Evolutionary conservation across 2,329 filamentous ascomycete genomes (phyloP).

Genomic region (Colletotrichum shisoi): DNA sequence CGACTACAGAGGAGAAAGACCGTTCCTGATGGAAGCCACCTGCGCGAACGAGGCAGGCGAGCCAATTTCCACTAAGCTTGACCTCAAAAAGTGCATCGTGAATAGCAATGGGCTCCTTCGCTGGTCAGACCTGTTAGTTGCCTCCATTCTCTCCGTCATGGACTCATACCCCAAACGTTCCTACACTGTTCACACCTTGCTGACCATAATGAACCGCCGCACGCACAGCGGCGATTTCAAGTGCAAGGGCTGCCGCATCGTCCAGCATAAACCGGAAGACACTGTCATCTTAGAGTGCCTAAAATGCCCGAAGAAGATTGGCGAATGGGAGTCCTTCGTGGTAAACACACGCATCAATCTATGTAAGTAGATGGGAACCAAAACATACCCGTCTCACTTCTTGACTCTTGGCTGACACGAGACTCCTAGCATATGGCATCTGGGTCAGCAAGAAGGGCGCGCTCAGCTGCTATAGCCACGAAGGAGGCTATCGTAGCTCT

Average conservation of each 20-base stretch:
- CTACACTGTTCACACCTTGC: neutral
- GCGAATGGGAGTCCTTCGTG: too few relatives aligned
- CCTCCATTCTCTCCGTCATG: neutral
- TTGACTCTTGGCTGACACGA: neutral
- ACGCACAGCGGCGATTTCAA: conserved; percentile 1
- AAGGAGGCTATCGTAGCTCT: neutral
- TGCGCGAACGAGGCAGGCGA: neutral
- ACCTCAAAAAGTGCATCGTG: conserved; percentile 17
- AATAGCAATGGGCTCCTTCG: neutral
- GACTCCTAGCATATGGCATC: neutral
- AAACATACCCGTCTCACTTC: too few relatives aligned
- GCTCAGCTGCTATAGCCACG: conserved; percentile 4
- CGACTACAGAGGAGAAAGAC: too few relatives aligned
- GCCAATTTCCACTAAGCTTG: neutral
- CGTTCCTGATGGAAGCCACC: neutral
- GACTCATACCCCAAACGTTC: neutral
- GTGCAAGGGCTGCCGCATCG: neutral
- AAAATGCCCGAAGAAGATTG: neutral
- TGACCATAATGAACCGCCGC: neutral
- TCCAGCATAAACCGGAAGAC: neutral
- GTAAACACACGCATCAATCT: neutral
- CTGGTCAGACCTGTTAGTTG: neutral
- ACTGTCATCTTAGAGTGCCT: neutral
- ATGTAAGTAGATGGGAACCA: neutral
- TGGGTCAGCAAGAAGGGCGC: conserved; percentile 12